Percentiles rank a stretch among this genome's conserved stretches.
Conservation (phyloP, 169 alveolate species). For the Plasmodium gonderi region DNA sequence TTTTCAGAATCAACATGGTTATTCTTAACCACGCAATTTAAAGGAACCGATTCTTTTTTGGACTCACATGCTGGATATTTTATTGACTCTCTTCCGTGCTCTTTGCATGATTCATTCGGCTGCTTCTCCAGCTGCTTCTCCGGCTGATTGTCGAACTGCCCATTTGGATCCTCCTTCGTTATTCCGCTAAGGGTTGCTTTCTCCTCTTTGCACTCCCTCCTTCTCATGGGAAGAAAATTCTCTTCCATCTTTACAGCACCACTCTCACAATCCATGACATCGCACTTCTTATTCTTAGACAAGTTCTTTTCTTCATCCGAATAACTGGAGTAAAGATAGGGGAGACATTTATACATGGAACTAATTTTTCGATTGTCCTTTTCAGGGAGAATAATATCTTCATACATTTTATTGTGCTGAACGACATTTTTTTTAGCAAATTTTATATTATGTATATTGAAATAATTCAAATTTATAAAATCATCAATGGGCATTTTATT, state of each 20-base stretch:
- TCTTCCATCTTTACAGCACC: not conserved
- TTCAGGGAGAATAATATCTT: slow-evolving; percentile 16
- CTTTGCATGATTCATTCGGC: not conserved
- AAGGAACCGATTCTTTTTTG: no score
- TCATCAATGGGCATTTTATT: slow-evolving; percentile 7
- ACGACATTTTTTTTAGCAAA: slow-evolving; percentile 42
- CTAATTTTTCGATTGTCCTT: slow-evolving; percentile 34
- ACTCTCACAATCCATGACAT: not conserved
- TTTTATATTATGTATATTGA: slow-evolving; percentile 45
- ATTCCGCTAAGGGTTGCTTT: no score
- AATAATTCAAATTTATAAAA: slow-evolving; percentile 37
- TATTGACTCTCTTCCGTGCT: no score
- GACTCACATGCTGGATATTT: no score
- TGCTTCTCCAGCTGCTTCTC: not conserved
- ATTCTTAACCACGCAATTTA: no score
- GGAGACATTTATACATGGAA: slow-evolving; percentile 13
- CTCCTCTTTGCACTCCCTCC: not conserved
- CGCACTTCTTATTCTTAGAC: not conserved
- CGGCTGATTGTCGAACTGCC: not conserved
- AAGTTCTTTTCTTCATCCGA: slow-evolving; percentile 2
- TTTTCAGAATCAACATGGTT: no score
- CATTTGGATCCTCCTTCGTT: not conserved
- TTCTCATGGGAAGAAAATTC: not conserved
- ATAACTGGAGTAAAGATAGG: slow-evolving; percentile 5
- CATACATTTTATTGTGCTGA: slow-evolving; percentile 35